Evolutionary conservation across 257 asterid genomes (phyloP).

Genomic region (Pogostemon cablin): DNA sequence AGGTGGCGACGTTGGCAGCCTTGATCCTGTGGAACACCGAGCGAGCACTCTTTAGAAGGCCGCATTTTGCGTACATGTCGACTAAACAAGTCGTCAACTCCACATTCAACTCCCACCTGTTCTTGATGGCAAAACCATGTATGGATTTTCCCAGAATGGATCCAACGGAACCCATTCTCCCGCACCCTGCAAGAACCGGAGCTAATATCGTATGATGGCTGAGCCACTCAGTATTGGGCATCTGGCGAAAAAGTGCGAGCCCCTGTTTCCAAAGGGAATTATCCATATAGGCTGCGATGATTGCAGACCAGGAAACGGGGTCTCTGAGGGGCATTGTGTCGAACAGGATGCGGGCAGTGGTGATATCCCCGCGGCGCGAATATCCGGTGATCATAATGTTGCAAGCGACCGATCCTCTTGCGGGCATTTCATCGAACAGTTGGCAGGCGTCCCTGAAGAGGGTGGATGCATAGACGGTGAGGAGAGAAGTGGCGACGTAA

Average conservation of each 20-base stretch:
- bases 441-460: slow-evolving; percentile 44
- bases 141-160: slow-evolving; percentile 54
- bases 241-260: slow-evolving; percentile 47
- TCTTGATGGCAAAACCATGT: slow-evolving; percentile 53
- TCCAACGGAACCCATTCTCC: slow-evolving; percentile 54
- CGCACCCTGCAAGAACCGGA: slow-evolving; percentile 48
- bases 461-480: slow-evolving; percentile 34
- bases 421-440: slow-evolving; percentile 67
- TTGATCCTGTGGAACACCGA: slow-evolving; percentile 46
- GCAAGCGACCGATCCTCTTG: slow-evolving; percentile 49
- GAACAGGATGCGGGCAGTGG: slow-evolving; percentile 42
- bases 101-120: slow-evolving; percentile 53
- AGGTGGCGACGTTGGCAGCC: slow-evolving; percentile 50
- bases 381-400: slow-evolving; percentile 59
- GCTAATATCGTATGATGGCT: slow-evolving; percentile 59
- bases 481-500: slow-evolving; percentile 58
- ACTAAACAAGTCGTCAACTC: slow-evolving; percentile 56
- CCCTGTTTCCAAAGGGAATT: slow-evolving; percentile 46
- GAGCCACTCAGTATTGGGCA: slow-evolving; percentile 35
- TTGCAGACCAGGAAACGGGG: slow-evolving; percentile 60
- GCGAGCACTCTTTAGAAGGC: slow-evolving; percentile 51
- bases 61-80: slow-evolving; percentile 71
- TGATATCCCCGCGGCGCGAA: slow-evolving; percentile 40
- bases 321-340: slow-evolving; percentile 52
- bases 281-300: slow-evolving; percentile 53